Conservation (phyloP, 2,329 filamentous ascomycete species). For the Myriosclerotinia scirpicola region DNA sequence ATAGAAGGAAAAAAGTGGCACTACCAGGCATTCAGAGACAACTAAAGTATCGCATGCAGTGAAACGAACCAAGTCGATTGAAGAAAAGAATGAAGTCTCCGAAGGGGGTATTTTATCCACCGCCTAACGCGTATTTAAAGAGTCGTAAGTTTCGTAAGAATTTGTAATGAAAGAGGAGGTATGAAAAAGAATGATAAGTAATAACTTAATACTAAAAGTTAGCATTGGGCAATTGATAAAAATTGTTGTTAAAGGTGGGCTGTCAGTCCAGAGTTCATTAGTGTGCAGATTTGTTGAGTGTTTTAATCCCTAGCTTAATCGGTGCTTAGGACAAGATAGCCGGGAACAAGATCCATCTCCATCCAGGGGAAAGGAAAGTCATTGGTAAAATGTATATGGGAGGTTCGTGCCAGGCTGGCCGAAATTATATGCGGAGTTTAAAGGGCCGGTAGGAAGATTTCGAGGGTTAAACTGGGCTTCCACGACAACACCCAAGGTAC, state of each 20-base stretch:
- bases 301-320: not conserved
- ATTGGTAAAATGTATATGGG: too few species aligned
- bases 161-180: not conserved
- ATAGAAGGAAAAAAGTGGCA: not conserved
- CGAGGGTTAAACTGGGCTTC: too few species aligned
- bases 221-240: not conserved
- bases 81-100: not conserved
- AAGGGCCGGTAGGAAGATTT: too few species aligned
- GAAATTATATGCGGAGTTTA: too few species aligned
- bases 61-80: not conserved
- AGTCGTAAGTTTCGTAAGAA: conserved; percentile 9
- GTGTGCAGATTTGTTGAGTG: not conserved
- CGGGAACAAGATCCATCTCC: not conserved
- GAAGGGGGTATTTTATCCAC: conserved; percentile 11
- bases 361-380: not conserved
- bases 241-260: not conserved
- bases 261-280: too few species aligned
- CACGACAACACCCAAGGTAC: too few species aligned
- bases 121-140: not conserved
- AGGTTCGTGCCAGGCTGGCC: too few species aligned
- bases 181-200: not conserved
- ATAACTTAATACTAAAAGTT: not conserved
- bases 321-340: not conserved
- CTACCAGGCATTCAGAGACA: not conserved
- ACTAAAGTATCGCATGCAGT: not conserved